Conservation (phyloP, 2,329 filamentous ascomycete species). For the Nectriaceae sp. region DNA sequence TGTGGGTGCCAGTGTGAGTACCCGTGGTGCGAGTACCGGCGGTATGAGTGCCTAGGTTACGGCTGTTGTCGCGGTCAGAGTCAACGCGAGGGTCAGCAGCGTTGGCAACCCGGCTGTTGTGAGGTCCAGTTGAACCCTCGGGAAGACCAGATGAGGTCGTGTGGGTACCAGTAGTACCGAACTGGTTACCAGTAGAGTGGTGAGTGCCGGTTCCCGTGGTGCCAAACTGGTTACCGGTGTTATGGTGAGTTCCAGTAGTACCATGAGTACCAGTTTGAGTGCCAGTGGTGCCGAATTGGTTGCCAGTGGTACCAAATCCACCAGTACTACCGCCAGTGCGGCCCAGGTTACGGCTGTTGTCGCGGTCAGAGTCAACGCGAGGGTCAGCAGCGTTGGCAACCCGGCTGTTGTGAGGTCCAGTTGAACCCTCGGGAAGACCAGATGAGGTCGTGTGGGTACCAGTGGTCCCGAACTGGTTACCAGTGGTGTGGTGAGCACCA, state of each 20-base stretch:
- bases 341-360: slow-evolving; percentile 34
- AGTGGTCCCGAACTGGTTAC: background rate
- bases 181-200: background rate
- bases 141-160: slow-evolving; percentile 13
- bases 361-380: slow-evolving; percentile 55
- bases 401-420: slow-evolving; percentile 48
- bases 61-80: slow-evolving; percentile 48
- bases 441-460: slow-evolving; percentile 7
- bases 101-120: slow-evolving; percentile 43
- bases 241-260: background rate
- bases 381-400: slow-evolving; percentile 54
- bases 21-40: slow-evolving; percentile 6
- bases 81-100: slow-evolving; percentile 56
- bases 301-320: slow-evolving; percentile 11
- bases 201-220: background rate
- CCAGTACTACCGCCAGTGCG: slow-evolving; percentile 27
- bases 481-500: background rate
- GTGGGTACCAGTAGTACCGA: slow-evolving; percentile 3
- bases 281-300: slow-evolving; percentile 2
- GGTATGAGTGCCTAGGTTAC: slow-evolving; percentile 25
- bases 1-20: slow-evolving; percentile 6
- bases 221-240: background rate
- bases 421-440: slow-evolving; percentile 22
- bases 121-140: slow-evolving; percentile 4
- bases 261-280: slow-evolving; percentile 19